A percentile compares a stretch with the other conserved stretches of the same genome.
phyloP scores from a whole-genome alignment of 2,329 filamentous ascomycete species.

The Arthrobotrys megalospora region DNA sequence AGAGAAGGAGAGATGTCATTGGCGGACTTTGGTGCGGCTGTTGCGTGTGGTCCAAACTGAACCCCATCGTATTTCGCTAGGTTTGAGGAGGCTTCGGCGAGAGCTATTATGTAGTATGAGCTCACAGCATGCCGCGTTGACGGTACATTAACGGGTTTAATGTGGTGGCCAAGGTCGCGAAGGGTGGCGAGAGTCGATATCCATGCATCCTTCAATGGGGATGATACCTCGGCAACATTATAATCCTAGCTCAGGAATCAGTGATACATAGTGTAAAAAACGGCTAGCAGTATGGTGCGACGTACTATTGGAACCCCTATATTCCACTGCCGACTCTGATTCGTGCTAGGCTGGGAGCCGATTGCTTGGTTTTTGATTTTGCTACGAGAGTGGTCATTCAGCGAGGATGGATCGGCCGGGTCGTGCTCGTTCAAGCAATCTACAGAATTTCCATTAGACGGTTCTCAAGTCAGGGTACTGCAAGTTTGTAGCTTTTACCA shows the following conservation, averaged over 20 bases:
- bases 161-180: conserved; percentile 76
- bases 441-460: neutral
- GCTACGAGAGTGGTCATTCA: conserved; percentile 2
- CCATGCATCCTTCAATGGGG: conserved; percentile 80
- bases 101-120: conserved; percentile 94
- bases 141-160: conserved; percentile 85
- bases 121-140: conserved; percentile 87
- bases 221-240: conserved; percentile 85
- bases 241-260: conserved; percentile 75
- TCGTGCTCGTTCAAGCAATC: conserved; percentile 47
- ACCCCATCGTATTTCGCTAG: conserved; percentile 97
- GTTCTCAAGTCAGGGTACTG: neutral
- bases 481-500: conserved; percentile 33
- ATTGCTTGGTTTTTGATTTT: conserved; percentile 12
- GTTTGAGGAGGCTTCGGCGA: conserved; percentile 95
- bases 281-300: neutral
- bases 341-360: neutral
- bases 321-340: conserved; percentile 36
- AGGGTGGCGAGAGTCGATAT: conserved; percentile 74
- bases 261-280: conserved; percentile 65
- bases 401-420: conserved; percentile 33
- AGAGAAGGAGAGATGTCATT: neutral
- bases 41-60: conserved; percentile 79
- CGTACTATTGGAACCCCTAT: conserved; percentile 72
- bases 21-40: neutral